phyloP scores from a whole-genome alignment of 1,284 basidiomycete species.

The Trichosporon sp. region DNA sequence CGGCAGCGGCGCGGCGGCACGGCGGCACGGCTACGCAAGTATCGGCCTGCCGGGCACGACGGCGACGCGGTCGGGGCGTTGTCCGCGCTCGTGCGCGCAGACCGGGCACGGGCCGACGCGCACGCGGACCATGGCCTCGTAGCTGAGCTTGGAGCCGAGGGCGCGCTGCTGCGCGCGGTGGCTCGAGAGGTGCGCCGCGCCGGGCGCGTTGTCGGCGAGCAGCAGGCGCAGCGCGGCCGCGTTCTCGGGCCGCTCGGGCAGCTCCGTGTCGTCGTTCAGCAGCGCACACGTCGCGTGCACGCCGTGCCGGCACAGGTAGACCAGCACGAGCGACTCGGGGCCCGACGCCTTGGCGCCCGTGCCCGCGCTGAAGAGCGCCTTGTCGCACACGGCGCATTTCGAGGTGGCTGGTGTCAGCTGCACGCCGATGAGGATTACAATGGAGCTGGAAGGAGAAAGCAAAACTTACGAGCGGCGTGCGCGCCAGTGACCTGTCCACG shows the following conservation, averaged over 20 bases:
- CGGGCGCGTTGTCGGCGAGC: conserved; percentile 58
- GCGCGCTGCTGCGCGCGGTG: conserved; percentile 39
- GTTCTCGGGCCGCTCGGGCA: conserved; percentile 42
- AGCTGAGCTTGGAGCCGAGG: conserved; percentile 42
- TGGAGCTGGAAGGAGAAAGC: background rate
- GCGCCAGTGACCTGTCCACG: conserved; percentile 71
- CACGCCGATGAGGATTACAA: background rate
- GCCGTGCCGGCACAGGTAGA: conserved; percentile 83
- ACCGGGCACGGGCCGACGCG: conserved; percentile 70
- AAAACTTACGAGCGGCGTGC: conserved; percentile 61
- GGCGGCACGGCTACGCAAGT: too few relatives aligned
- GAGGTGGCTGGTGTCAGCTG: conserved; percentile 55
- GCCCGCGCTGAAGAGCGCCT: conserved; percentile 60
- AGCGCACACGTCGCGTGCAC: conserved; percentile 67
- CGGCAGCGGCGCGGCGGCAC: too few relatives aligned
- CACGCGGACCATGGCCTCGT: conserved; percentile 66
- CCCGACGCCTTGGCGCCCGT: conserved; percentile 50
- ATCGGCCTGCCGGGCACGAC: background rate
- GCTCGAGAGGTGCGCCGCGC: conserved; percentile 19
- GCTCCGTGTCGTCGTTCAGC: conserved; percentile 34
- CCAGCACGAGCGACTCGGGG: conserved; percentile 41
- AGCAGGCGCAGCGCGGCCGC: conserved; percentile 52
- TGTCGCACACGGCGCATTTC: conserved; percentile 63
- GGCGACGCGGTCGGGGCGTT: conserved; percentile 4
- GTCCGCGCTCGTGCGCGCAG: conserved; percentile 49